Evolutionary conservation across 371 early-diverging fungal species (phyloP), one percentile per base, ranked within the genome.

Genomic region (Mortierella sp.): DNA sequence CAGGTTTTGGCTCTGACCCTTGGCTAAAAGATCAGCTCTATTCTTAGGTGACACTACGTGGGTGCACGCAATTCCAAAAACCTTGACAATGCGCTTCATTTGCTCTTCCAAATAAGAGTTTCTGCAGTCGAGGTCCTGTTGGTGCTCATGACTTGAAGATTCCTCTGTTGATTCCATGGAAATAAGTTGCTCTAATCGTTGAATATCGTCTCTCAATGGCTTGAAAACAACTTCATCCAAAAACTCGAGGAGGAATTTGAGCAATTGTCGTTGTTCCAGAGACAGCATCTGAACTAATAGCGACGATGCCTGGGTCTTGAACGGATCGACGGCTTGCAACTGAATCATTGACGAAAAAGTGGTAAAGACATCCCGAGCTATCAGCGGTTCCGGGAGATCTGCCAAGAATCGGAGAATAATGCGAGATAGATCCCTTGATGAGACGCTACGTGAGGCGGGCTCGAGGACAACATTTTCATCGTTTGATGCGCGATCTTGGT

Each of bases 321-420:
- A 53, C 5, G 58, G 50, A 16, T 76, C 77, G 16, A 55, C 19
- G 1, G 67, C 58, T 13, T 76, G 64, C 9, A 76, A 52, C n/a
- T 63, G 63, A 16, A 58, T 43, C 45, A 71, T 32, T 9, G 58
- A 58, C 15, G 60, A 50, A n/a, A 76, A 65, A 1, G 72, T 57
- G 8, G 41, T 47, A 28, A 71, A 67, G 10, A 76, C 55, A 22
- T 67, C 68, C 1, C 43, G 48, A 1, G 77, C 58, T 15, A 76
- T 67, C 13, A 76, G 32, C 4, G 77, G 71, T 13, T 76, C 68
- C 3, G 77, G 71, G 8, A 76, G 41, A 47, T 67, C 68, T 1
- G 21, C 32, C 11, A 76, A 55, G 57, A 76, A 71, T 2, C 77
- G 68, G n/a, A 76, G 72, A 19, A 76, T 61, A 13, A 71, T 28